Evolutionary conservation across 345 rosid species (phyloP).

Genomic region (Eucalyptus dawsonii): DNA sequence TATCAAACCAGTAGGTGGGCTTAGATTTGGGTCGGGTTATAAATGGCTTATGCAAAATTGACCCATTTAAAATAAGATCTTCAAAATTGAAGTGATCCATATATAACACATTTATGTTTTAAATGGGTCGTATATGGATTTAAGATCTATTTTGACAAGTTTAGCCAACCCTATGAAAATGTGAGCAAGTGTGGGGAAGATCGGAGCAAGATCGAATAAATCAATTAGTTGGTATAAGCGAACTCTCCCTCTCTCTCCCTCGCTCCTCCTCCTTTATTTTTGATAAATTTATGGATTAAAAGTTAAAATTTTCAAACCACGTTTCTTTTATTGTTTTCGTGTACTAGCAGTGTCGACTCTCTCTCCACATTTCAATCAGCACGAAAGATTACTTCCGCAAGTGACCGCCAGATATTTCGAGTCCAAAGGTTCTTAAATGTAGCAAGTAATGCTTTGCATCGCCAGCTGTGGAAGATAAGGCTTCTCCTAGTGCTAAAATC

Average conservation of each 20-base stretch:
- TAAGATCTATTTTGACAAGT: neutral
- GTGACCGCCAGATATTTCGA: neutral
- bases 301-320: neutral
- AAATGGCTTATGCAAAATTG: accelerated
- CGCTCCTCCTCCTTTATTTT: neutral
- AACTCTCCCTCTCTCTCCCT: neutral
- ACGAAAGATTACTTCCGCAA: accelerated
- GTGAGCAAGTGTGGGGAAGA: neutral
- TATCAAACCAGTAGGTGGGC: accelerated
- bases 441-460: neutral
- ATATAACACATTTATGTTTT: no score
- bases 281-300: neutral
- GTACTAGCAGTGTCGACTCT: neutral
- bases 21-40: accelerated
- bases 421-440: neutral
- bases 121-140: neutral
- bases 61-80: accelerated
- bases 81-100: accelerated
- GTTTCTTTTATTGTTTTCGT: no score
- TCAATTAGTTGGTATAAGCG: neutral
- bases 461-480: neutral
- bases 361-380: neutral
- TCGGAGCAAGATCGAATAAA: neutral
- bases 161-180: accelerated
- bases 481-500: neutral